Percentiles rank a stretch among this genome's conserved stretches.
Evolutionary conservation across 345 rosid species (phyloP).

Genomic region (Salix arbutifolia): DNA sequence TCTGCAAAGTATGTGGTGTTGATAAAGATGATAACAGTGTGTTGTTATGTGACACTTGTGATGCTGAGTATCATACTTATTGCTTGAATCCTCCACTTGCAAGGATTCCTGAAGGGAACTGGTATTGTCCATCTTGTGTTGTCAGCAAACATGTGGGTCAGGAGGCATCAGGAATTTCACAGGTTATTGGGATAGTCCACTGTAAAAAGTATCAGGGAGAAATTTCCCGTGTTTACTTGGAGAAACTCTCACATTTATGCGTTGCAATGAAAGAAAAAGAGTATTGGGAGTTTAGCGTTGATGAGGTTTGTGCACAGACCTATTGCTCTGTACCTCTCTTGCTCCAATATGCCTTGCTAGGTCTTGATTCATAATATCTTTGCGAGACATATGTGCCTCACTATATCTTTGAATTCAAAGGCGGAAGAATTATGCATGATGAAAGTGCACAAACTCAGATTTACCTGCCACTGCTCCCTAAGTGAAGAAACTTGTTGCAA

Average conservation of each 20-base stretch:
- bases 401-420: not conserved
- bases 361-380: not conserved
- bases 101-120: constrained; percentile 94
- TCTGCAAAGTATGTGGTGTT: constrained; percentile 95
- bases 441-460: not conserved
- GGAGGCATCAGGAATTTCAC: constrained; percentile 44
- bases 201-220: constrained; percentile 69
- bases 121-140: constrained; percentile 97
- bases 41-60: constrained; percentile 91
- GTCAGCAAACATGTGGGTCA: constrained; percentile 43
- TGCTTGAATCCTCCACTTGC: constrained; percentile 97
- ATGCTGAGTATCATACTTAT: constrained; percentile 96
- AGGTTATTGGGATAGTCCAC: constrained; percentile 36
- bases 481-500: not conserved
- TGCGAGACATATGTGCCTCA: not conserved
- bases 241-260: constrained; percentile 51
- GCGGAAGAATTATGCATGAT: not conserved
- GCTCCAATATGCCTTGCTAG: not conserved
- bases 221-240: constrained; percentile 59
- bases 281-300: constrained; percentile 69
- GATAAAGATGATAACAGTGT: constrained; percentile 99
- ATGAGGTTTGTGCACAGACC: constrained; percentile 60
- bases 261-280: constrained; percentile 73
- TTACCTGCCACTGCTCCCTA: not conserved
- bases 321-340: constrained; percentile 1